A percentile compares a stretch with the other conserved stretches of the same genome.
phyloP scores from a whole-genome alignment of 192 early-diverging fungal genomes.

The Coemansia umbellata region DNA sequence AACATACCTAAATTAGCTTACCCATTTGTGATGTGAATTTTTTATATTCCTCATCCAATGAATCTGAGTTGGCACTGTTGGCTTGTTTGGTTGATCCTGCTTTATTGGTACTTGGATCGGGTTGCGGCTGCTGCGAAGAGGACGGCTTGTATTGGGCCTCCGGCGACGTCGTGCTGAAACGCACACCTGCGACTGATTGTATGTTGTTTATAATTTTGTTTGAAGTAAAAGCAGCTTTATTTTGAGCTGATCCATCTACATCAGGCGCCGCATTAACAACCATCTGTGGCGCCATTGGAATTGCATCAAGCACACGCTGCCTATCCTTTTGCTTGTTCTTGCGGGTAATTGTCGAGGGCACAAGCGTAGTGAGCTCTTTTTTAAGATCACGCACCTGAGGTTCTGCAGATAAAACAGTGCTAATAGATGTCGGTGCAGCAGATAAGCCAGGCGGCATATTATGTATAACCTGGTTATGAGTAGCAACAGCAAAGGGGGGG shows the following conservation, averaged over 20 bases:
- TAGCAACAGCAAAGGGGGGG: neutral
- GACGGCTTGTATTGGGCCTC: neutral
- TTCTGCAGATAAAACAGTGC: constrained; percentile 63
- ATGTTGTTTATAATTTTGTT: constrained; percentile 8
- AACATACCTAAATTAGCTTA: constrained; percentile 21
- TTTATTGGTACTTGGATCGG: no score
- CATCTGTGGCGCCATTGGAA: constrained; percentile 54
- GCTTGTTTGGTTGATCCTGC: constrained; percentile 5
- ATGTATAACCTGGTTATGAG: neutral
- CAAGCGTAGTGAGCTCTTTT: constrained; percentile 70
- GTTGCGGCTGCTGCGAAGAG: neutral
- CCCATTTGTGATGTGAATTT: constrained; percentile 61
- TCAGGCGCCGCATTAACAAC: constrained; percentile 70
- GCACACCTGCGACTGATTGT: constrained; percentile 1
- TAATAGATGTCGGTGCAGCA: neutral
- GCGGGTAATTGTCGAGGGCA: constrained; percentile 60
- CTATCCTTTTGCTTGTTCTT: constrained; percentile 47
- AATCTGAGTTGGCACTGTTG: constrained; percentile 5
- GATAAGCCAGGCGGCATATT: neutral
- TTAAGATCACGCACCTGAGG: constrained; percentile 77
- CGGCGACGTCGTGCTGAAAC: constrained; percentile 6
- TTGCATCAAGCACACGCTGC: constrained; percentile 31
- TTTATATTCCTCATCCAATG: constrained; percentile 60
- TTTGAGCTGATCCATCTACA: constrained; percentile 38
- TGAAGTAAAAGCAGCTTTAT: neutral